These are phyloP conservation scores for Ananas comosus DNA, from an alignment of 176 grass and related monocot genomes.

Conservation along the genomic window DNA sequence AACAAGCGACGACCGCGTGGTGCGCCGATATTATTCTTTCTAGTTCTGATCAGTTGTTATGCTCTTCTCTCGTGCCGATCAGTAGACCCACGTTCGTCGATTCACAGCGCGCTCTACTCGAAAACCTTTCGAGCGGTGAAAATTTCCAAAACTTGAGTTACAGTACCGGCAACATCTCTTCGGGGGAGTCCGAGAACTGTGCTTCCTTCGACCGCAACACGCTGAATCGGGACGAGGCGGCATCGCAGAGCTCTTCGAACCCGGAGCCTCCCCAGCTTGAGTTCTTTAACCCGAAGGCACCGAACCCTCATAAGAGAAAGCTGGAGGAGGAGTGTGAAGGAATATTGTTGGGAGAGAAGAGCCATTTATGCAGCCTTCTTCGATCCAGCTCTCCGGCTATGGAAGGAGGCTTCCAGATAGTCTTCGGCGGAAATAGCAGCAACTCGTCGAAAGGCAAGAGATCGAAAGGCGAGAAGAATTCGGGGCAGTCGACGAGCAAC, in stretches of 20 bases:
- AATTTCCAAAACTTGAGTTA: constrained; percentile 29
- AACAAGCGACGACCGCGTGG: constrained; percentile 5
- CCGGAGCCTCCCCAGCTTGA: constrained; percentile 5
- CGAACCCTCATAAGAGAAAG: constrained; percentile 24
- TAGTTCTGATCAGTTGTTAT: constrained; percentile 12
- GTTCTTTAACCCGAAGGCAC: background rate
- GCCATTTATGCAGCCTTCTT: constrained; percentile 16
- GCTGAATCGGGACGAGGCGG: constrained; percentile 42
- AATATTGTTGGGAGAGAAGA: constrained; percentile 6
- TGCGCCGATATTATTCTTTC: constrained; percentile 9
- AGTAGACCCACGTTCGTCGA: background rate
- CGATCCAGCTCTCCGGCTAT: constrained; percentile 2
- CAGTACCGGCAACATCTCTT: constrained; percentile 52
- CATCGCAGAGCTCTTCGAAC: constrained; percentile 53
- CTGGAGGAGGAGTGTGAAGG: constrained; percentile 11
- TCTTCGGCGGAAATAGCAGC: constrained; percentile 4
- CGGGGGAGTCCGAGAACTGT: constrained; percentile 60
- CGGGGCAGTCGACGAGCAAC: constrained; percentile 3
- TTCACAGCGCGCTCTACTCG: constrained; percentile 6
- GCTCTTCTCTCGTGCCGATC: constrained; percentile 13
- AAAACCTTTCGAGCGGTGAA: constrained; percentile 23
- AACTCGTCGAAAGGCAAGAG: constrained; percentile 15
- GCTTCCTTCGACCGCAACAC: constrained; percentile 23
- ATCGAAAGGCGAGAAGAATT: constrained; percentile 18
- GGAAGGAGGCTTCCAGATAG: constrained; percentile 20